Base-by-base conservation (phyloP, 164 flowering plant species). In the Hamamelis virginiana region DNA sequence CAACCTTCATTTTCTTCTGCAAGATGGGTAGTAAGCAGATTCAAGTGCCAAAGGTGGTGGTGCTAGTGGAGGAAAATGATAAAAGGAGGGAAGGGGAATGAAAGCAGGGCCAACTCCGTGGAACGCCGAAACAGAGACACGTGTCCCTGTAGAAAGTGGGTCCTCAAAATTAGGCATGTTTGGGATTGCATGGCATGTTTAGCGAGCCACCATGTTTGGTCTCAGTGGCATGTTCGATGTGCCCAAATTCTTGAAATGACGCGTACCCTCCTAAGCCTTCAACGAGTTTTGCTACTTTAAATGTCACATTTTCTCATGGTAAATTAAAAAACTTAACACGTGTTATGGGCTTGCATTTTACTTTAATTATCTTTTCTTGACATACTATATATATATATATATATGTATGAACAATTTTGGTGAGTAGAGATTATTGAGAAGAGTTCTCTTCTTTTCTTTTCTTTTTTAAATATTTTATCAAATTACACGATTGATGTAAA, bases 181-280 rank as follows among this genome's bases (percentile, higher is more conserved):
- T 60, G 25, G 45, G 41, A 45, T 62, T 46, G 68, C 74, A 66
- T 70, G 70, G 68, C 69, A 70, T 75, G 73, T 74, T 70, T 68
- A 50, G 6, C 53, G n/a, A 15, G 53, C 57, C 71, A 41, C 46
- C 0, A 62, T 69, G 74, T 66, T 70, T 63, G 70, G 58, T 66
- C 64, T 75, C 16, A 27, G 21, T 75, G 78, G 78, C 69, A 18
- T 66, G 67, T 70, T 75, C 78, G 78, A 75, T 75, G 70, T 21
- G 65, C 41, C 71, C 47, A 70, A 66, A 70, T 66, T 75, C 68
- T 62, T 64, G 57, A 61, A 25, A 53, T 74, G 66, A 69, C 43
- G 12, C 41, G 50, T 43, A 33, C 33, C 19, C 38, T n/a, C n/a
- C n/a, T n/a, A n/a, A n/a, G n/a, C n/a, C n/a, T n/a, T n/a, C n/a